phyloP scores from a whole-genome alignment of 441 rosid species.

The Manihot esculenta region DNA sequence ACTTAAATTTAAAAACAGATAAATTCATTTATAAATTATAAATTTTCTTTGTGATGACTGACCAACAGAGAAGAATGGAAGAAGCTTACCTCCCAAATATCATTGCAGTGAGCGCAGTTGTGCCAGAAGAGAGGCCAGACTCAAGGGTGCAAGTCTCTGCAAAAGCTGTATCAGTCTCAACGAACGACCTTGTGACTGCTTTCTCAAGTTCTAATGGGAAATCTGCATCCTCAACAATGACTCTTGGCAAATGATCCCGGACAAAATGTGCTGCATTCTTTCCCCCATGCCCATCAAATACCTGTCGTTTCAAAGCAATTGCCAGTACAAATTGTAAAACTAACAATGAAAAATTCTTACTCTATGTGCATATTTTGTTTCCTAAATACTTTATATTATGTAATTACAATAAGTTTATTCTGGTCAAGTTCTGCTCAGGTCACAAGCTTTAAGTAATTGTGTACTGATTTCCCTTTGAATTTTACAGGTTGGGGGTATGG shows the following conservation, averaged over 20 bases:
- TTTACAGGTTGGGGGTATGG: no score
- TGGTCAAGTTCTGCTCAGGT: background rate
- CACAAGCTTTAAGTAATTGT: no score
- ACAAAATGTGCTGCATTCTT: constrained; percentile 61
- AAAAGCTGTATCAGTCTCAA: constrained; percentile 62
- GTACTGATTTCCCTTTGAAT: no score
- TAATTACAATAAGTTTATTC: background rate
- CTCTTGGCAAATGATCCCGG: constrained; percentile 64
- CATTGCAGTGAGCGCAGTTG: constrained; percentile 73
- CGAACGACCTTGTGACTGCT: constrained; percentile 56
- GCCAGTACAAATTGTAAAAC: background rate
- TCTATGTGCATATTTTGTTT: background rate
- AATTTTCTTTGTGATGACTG: background rate
- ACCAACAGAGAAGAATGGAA: background rate
- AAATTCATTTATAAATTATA: no score
- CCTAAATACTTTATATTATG: background rate
- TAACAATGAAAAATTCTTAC: background rate
- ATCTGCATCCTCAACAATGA: constrained; percentile 65
- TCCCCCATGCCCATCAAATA: constrained; percentile 75
- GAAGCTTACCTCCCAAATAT: constrained; percentile 65
- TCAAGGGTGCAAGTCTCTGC: constrained; percentile 43
- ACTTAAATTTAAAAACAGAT: no score
- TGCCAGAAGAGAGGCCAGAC: constrained; percentile 53
- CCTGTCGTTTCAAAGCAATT: constrained; percentile 37
- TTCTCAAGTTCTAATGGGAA: constrained; percentile 65